Evolutionary conservation across 176 grass and related monocot genomes (phyloP).

Genomic region (Canna indica): DNA sequence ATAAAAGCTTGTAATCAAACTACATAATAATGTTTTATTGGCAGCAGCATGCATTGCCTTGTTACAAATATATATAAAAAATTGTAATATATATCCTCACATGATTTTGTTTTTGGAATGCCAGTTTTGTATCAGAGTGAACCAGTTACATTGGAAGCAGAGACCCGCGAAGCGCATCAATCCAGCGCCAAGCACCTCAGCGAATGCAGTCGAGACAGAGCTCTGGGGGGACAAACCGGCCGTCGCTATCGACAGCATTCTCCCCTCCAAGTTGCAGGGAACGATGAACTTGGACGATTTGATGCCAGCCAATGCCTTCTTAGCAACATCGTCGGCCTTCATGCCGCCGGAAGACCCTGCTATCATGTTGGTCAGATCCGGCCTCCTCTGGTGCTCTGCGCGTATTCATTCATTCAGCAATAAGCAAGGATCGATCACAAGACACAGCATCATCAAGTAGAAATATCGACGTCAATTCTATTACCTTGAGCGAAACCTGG

Average conservation of each 20-base stretch:
- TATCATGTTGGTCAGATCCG: constrained; percentile 70
- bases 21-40: too few relatives aligned
- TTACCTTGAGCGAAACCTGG: constrained; percentile 77
- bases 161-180: constrained; percentile 63
- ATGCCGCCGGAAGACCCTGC: constrained; percentile 63
- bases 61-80: too few relatives aligned
- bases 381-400: constrained; percentile 72
- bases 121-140: constrained; percentile 55
- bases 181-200: constrained; percentile 60
- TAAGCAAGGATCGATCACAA: too few relatives aligned
- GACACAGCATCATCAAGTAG: too few relatives aligned
- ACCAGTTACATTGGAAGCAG: constrained; percentile 86
- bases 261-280: constrained; percentile 86
- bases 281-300: constrained; percentile 67
- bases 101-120: constrained; percentile 46
- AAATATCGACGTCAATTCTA: too few relatives aligned
- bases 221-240: constrained; percentile 78
- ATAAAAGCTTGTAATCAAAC: too few relatives aligned
- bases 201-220: constrained; percentile 41
- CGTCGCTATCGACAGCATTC: constrained; percentile 76
- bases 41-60: too few relatives aligned
- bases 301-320: constrained; percentile 67
- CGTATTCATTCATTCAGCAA: constrained; percentile 15
- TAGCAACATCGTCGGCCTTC: constrained; percentile 75
- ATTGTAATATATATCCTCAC: too few relatives aligned